A percentile compares a stretch with the other conserved stretches of the same genome.
Conservation (phyloP, 2,329 filamentous ascomycete genomes). For the Botrytis medusae region DNA sequence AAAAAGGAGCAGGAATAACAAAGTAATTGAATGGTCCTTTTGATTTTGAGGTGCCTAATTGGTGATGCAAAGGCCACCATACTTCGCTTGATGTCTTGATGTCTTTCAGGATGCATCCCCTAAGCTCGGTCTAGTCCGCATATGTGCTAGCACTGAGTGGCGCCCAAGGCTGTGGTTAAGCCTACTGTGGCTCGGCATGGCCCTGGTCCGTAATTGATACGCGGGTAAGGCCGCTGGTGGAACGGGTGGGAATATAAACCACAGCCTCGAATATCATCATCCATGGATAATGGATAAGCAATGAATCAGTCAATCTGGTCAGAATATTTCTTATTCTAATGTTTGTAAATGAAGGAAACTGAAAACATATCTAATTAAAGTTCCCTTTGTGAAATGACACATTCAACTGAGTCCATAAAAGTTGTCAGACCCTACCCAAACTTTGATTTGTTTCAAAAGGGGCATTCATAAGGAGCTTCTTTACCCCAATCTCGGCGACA, state of each 20-base stretch:
- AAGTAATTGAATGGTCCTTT: conserved; percentile 5
- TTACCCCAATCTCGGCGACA: neutral
- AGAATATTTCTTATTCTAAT: neutral
- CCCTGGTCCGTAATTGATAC: neutral
- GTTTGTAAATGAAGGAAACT: neutral
- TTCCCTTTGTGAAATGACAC: conserved; percentile 10
- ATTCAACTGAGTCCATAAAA: conserved; percentile 4
- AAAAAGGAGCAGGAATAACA: neutral
- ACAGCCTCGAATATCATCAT: conserved; percentile 5
- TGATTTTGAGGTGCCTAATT: conserved; percentile 13
- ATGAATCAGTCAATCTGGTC: conserved; percentile 3
- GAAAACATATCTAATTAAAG: neutral
- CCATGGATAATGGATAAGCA: conserved; percentile 4
- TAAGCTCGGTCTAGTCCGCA: neutral
- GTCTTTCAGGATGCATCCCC: neutral
- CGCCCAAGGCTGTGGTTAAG: neutral
- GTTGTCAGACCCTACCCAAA: neutral
- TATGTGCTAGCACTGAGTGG: neutral
- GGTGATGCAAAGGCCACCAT: conserved; percentile 24
- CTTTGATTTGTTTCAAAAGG: conserved; percentile 17
- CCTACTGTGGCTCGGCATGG: neutral
- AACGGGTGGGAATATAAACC: neutral
- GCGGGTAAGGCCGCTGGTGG: neutral
- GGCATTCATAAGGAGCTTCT: conserved; percentile 14
- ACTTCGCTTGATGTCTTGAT: conserved; percentile 22